Base-by-base conservation (phyloP, 768 basidiomycete genomes). In the Pisolithus orientalis region DNA sequence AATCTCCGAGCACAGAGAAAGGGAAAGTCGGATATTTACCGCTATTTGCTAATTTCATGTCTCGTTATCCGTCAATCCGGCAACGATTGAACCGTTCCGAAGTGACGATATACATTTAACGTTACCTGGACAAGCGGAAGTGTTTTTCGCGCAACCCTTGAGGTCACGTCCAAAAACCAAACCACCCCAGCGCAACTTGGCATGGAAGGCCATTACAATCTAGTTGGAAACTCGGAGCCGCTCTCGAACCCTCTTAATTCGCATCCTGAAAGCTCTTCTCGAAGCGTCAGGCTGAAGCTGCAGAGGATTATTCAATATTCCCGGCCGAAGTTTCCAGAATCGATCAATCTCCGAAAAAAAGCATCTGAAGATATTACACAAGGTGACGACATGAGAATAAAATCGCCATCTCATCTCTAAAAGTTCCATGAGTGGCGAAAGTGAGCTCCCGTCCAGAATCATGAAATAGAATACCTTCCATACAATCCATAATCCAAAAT, bases 381-480 rank as follows among this genome's bases (percentile, higher is more conserved):
- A 45, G 16, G 54, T 54, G 38, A 67, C 51, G 49, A 67, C 59
- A 16, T 37, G 47, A 13, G 61, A 56, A 39, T 67, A 69, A 1
- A 63, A 63, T 4, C 65, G 55, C 3, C 52, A 49, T 17, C 58
- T 50, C 39, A 49, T 43, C 1, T 57, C 54, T 39, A 60, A 39
- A 8, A 25, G 63, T n/a, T 50, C 55, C 14, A 59, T 32, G 49
- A 67, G 66, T 25, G 67, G 37, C 14, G 59, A 47, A 0, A 60
- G 44, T 1, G 67, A 63, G 4, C 47, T 54, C 44, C 53, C 50
- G 43, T 67, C 65, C 45, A 69, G 44, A 21, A 56, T 7, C 27
- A 67, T 45, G 49, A 65, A 65, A 53, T 67, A 67, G 29, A 67
- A 62, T 32, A 67, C 63, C 25, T 69, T 63, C 67, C 66, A 69